Evolutionary conservation across 768 basidiomycete genomes (phyloP).

Genomic region (Dentipellis fragilis): DNA sequence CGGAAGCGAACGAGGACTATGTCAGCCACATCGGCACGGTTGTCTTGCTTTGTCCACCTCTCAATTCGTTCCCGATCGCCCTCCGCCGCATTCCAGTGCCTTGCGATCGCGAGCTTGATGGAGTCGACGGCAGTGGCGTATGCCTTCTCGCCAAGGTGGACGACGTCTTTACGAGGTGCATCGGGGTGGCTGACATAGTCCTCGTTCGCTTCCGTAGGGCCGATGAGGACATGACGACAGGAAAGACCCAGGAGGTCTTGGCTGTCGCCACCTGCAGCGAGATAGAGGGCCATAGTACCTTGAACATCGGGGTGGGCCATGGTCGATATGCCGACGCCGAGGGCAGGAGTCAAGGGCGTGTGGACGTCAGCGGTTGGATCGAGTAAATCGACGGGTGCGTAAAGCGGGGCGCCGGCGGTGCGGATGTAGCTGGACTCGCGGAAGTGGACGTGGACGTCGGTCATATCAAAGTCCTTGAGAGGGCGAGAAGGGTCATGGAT

Average conservation of each 20-base stretch:
- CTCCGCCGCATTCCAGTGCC: not conserved
- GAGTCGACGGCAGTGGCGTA: conserved; percentile 18
- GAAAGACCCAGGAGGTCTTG: conserved; percentile 20
- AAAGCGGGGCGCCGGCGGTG: not conserved
- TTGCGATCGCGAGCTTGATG: not conserved
- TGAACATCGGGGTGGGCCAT: not conserved
- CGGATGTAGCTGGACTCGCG: conserved; percentile 14
- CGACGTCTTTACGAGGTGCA: conserved; percentile 21
- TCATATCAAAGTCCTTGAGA: conserved; percentile 24
- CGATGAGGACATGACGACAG: conserved; percentile 22
- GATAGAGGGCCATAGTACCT: conserved; percentile 25
- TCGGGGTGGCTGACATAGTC: conserved; percentile 18
- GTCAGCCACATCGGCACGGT: conserved; percentile 15
- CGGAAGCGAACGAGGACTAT: conserved; percentile 20
- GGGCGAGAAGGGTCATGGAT: conserved; percentile 20
- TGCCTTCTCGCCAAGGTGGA: conserved; percentile 21
- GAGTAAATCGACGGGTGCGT: not conserved
- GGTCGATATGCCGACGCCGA: conserved; percentile 1
- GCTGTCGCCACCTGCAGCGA: conserved; percentile 16
- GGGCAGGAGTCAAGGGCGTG: not conserved
- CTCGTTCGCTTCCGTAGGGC: conserved; percentile 18
- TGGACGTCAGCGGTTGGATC: not conserved
- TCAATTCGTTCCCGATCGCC: conserved; percentile 6
- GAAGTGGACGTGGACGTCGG: conserved; percentile 28
- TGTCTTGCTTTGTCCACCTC: conserved; percentile 20